phyloP scores from a whole-genome alignment of 331 rosid genomes.

The Telfairia occidentalis region DNA sequence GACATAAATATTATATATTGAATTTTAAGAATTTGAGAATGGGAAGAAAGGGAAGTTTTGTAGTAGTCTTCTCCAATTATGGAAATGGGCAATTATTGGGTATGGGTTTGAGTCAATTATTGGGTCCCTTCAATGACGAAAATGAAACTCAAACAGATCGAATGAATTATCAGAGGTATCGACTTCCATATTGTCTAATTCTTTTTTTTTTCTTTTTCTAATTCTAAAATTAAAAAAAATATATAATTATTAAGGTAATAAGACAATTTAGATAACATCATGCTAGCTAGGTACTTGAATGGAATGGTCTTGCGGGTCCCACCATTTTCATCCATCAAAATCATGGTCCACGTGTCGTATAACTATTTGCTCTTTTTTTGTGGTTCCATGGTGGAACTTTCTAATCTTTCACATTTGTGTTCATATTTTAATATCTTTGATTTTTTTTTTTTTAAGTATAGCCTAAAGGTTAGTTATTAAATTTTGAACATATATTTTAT shows the following conservation, averaged over 20 bases:
- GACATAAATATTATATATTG: too few species aligned
- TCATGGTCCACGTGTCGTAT: neutral
- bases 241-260: neutral
- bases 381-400: neutral
- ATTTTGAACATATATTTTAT: too few species aligned
- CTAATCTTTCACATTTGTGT: neutral
- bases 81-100: neutral
- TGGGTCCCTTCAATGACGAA: neutral
- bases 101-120: constrained; percentile 10
- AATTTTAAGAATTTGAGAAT: neutral
- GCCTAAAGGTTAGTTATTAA: too few species aligned
- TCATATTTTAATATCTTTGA: neutral
- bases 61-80: neutral
- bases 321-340: neutral
- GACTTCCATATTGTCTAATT: neutral
- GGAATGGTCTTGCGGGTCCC: neutral
- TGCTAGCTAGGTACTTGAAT: neutral
- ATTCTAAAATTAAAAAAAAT: too few species aligned
- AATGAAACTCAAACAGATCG: neutral
- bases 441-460: too few species aligned
- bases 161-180: neutral
- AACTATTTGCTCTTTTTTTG: neutral
- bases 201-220: neutral
- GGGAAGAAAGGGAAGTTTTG: neutral
- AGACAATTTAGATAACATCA: neutral